Evolutionary conservation across 176 grass and related monocot genomes (phyloP), one percentile per base, ranked within the genome.

Genomic region (Coix lacrymajobi): DNA sequence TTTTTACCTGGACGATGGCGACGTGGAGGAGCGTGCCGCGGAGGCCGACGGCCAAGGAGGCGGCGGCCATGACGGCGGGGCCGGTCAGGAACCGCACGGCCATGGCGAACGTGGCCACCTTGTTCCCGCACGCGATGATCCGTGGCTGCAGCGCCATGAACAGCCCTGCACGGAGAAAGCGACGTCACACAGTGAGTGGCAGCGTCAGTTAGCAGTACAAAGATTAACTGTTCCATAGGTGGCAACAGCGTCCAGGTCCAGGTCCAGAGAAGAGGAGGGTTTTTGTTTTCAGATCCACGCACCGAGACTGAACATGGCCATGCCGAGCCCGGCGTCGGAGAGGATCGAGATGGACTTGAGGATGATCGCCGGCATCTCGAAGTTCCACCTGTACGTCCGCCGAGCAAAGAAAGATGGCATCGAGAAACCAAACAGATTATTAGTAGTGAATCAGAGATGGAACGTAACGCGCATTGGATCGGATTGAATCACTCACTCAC

Each of bases 231-330:
- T 80, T 80, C 31, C 78, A 80, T 75, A 22, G 72, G 45, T 32
- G 43, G 71, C 5, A n/a, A n/a, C n/a, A n/a, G n/a, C n/a, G n/a
- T n/a, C n/a, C n/a, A n/a, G n/a, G n/a, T n/a, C n/a, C n/a, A n/a
- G n/a, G 25, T 8, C 7, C 3, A 1, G 8, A 30, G 25, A 0
- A 10, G 29, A 33, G 0, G 22, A n/a, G n/a, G n/a, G n/a, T n/a
- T n/a, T n/a, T n/a, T n/a, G 41, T 36, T n/a, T 40, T 4, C 11
- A 48, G 72, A 60, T 15, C 32, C 41, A 73, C 93, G 83, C 62
- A 99, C 96, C 96, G 13, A 99, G 96, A 73, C 93, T 96, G 91
- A 99, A 99, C 96, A 99, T 99, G 73, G 96, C 96, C 96, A 99
- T 99, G 85, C 96, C 96, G 33, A 99, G 93, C 69, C 96, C 96